Base-by-base conservation (phyloP, 257 asterid genomes). In the Ophiorrhiza pumila region DNA sequence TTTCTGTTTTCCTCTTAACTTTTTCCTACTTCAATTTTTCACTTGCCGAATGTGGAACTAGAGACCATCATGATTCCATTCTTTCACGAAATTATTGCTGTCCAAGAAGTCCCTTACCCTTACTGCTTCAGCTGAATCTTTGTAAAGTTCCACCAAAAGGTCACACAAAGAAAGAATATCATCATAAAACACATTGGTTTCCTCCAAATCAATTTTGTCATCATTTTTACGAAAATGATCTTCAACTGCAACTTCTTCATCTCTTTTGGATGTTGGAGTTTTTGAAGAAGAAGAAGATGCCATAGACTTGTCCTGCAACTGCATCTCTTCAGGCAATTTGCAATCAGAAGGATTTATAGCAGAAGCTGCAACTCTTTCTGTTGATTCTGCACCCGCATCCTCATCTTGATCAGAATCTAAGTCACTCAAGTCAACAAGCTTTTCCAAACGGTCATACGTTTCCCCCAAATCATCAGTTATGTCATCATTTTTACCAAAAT, bases 41-140 rank as follows among this genome's bases (percentile, higher is more conserved):
- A 11, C 4, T 47, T 17, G 32, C n/a, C 56, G n/a, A n/a, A n/a
- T n/a, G n/a, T n/a, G n/a, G n/a, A n/a, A n/a, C n/a, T n/a, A n/a
- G n/a, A n/a, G n/a, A n/a, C n/a, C n/a, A n/a, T 59, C 76, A 32
- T 53, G 29, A 22, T 71, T 71, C 91, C 89, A 90, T 15, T 81
- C 86, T 65, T 90, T 93, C 79, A 83, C 82, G 68, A 90, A 87
- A 32, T 72, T 79, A 37, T 79, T 83, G 80, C 84, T n/a, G 34
- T 81, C 80, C 77, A 89, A 47, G 69, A 89, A 68, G 39, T 71
- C 37, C 79, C 56, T 58, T 25, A 83, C n/a, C n/a, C n/a, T n/a
- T n/a, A n/a, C n/a, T n/a, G n/a, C 81, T 7, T 71, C 14, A 20
- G 71, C 80, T 13, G n/a, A 62, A 62, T 72, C 80, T 5, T 79